phyloP scores from a whole-genome alignment of 306 rosid species.

The Lathyrus oleraceus region DNA sequence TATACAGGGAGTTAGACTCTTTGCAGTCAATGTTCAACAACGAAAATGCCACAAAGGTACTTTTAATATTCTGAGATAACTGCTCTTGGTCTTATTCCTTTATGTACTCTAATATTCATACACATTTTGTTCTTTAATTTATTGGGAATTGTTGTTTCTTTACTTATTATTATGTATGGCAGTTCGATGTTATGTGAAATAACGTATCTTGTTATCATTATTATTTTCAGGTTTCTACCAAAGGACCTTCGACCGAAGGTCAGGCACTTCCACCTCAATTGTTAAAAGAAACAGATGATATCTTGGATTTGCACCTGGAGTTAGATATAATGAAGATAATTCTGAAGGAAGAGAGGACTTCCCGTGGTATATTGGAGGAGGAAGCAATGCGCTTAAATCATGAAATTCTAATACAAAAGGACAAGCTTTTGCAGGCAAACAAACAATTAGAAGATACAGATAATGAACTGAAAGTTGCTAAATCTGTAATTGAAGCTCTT shows the following conservation, averaged over 20 bases:
- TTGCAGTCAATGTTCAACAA: conserved; percentile 43
- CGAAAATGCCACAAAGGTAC: conserved; percentile 54
- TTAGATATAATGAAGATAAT: conserved; percentile 77
- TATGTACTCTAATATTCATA: neutral
- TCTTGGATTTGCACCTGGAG: conserved; percentile 74
- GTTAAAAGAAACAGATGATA: conserved; percentile 65
- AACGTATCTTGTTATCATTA: conserved; percentile 12
- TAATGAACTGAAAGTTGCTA: conserved; percentile 59
- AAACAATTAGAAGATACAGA: conserved; percentile 55
- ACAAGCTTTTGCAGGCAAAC: conserved; percentile 44
- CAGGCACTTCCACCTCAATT: conserved; percentile 40
- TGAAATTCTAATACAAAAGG: conserved; percentile 52
- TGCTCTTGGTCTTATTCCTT: conserved; percentile 19
- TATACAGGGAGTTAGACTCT: conserved; percentile 72
- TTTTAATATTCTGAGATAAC: conserved; percentile 27
- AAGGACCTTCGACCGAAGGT: conserved; percentile 34
- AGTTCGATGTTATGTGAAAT: neutral
- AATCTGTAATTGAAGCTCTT: conserved; percentile 71
- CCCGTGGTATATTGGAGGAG: conserved; percentile 60
- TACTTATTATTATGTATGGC: neutral
- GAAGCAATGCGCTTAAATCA: conserved; percentile 46
- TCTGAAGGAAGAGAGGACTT: conserved; percentile 71
- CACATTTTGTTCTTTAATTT: neutral
- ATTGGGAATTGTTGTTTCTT: neutral
- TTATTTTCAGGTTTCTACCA: conserved; percentile 43